Conservation (phyloP, 768 basidiomycete species). For the Pulveroboletus sp. region DNA sequence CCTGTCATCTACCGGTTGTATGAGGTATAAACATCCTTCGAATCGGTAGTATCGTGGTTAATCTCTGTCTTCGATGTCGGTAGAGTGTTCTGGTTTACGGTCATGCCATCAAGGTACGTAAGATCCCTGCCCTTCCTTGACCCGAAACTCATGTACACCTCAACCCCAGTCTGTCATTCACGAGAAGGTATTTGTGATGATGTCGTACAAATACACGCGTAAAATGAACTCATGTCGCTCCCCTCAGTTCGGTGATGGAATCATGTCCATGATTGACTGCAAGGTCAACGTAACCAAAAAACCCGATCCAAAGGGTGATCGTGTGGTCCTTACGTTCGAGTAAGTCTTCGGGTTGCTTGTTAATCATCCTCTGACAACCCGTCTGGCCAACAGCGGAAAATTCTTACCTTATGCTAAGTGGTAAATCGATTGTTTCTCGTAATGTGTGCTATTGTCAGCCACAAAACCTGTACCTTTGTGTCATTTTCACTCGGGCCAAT, state of each 20-base stretch:
- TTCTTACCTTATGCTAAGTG: slow-evolving; percentile 74
- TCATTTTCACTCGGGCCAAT: slow-evolving; percentile 6
- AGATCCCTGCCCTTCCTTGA: neutral
- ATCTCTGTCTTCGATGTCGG: neutral
- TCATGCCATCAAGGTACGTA: slow-evolving; percentile 68
- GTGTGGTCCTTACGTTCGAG: slow-evolving; percentile 79
- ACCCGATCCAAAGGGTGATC: slow-evolving; percentile 74
- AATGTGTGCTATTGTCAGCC: slow-evolving; percentile 4
- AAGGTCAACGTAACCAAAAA: slow-evolving; percentile 66
- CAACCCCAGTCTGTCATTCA: slow-evolving; percentile 61
- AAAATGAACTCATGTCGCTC: neutral
- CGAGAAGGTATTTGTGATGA: slow-evolving; percentile 52
- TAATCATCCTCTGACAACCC: neutral
- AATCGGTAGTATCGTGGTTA: neutral
- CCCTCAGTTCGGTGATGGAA: slow-evolving; percentile 75
- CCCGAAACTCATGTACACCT: neutral
- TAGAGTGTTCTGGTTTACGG: slow-evolving; percentile 77
- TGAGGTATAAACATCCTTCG: slow-evolving; percentile 47
- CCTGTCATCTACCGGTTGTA: slow-evolving; percentile 81
- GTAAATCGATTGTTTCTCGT: slow-evolving; percentile 33
- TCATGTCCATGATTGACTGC: slow-evolving; percentile 90
- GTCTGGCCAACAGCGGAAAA: slow-evolving; percentile 53
- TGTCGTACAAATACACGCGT: neutral
- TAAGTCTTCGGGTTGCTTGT: slow-evolving; percentile 35
- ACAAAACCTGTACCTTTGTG: neutral